phyloP scores from a whole-genome alignment of 2,329 filamentous ascomycete genomes.

The Diplodia corticola region DNA sequence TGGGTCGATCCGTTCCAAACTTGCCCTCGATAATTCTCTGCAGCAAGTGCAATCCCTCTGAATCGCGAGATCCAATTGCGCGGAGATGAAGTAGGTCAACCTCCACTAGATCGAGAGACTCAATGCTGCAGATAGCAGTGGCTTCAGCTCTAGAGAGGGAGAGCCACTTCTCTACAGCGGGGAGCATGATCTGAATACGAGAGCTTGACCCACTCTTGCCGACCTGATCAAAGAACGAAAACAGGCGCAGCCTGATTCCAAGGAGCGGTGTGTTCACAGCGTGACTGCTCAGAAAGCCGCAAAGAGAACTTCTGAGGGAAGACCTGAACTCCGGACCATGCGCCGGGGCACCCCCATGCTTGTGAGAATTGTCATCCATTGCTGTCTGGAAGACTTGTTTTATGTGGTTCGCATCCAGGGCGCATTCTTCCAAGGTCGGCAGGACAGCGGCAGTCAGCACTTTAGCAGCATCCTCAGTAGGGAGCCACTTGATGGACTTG shows the following conservation, averaged over 20 bases:
- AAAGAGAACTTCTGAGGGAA: slow-evolving; percentile 62
- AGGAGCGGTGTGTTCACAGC: slow-evolving; percentile 67
- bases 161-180: slow-evolving; percentile 70
- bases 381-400: slow-evolving; percentile 61
- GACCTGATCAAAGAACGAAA: slow-evolving; percentile 72
- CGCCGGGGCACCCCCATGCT: slow-evolving; percentile 28
- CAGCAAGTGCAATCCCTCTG: slow-evolving; percentile 58
- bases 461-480: slow-evolving; percentile 58
- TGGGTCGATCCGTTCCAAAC: slow-evolving; percentile 47
- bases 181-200: slow-evolving; percentile 74
- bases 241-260: slow-evolving; percentile 67
- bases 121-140: slow-evolving; percentile 49
- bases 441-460: slow-evolving; percentile 68
- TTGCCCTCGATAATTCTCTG: slow-evolving; percentile 52
- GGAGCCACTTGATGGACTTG: slow-evolving; percentile 57
- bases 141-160: slow-evolving; percentile 55
- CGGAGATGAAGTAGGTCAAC: slow-evolving; percentile 56
- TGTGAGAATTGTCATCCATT: slow-evolving; percentile 54
- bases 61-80: slow-evolving; percentile 57
- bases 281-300: slow-evolving; percentile 74
- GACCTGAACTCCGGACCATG: slow-evolving; percentile 57
- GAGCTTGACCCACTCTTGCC: slow-evolving; percentile 70
- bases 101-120: slow-evolving; percentile 50
- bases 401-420: slow-evolving; percentile 75
- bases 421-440: slow-evolving; percentile 79